These are phyloP conservation scores for Penicillium psychrofluorescens DNA, from an alignment of 495 filamentous ascomycete genomes.

Conservation along the genomic window DNA sequence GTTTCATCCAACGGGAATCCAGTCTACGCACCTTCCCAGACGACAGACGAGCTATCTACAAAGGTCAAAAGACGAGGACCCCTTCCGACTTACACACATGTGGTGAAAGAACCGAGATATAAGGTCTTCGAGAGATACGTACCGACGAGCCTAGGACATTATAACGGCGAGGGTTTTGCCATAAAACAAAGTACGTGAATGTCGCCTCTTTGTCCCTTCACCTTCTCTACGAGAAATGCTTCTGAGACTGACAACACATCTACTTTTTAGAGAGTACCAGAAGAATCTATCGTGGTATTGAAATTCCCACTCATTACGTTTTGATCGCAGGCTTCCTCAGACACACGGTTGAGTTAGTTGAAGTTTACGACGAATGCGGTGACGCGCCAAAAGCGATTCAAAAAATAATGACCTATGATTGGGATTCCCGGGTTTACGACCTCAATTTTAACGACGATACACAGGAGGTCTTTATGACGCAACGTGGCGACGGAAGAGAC, in stretches of 20 bases:
- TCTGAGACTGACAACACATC: neutral
- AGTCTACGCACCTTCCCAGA: neutral
- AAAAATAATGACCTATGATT: too few relatives aligned
- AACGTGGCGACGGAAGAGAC: neutral
- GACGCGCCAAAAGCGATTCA: neutral
- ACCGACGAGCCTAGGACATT: too few relatives aligned
- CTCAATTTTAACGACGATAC: too few relatives aligned
- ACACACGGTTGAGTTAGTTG: neutral
- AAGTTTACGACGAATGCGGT: neutral
- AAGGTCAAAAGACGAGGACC: neutral
- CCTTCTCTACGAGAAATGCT: too few relatives aligned
- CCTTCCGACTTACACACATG: neutral
- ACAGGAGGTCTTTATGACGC: too few relatives aligned
- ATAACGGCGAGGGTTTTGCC: too few relatives aligned
- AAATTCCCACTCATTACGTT: neutral
- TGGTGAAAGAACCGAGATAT: neutral
- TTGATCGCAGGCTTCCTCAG: neutral
- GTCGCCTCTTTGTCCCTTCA: too few relatives aligned
- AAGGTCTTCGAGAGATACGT: neutral
- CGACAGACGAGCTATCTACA: neutral
- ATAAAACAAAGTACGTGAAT: too few relatives aligned
- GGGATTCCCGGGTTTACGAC: too few relatives aligned
- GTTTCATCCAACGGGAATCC: neutral
- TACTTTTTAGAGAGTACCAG: neutral
- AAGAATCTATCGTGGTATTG: neutral